A percentile compares a stretch with the other conserved stretches of the same genome.
Conservation (phyloP, 2,329 filamentous ascomycete species). For the Stachybotrys echinatus region DNA sequence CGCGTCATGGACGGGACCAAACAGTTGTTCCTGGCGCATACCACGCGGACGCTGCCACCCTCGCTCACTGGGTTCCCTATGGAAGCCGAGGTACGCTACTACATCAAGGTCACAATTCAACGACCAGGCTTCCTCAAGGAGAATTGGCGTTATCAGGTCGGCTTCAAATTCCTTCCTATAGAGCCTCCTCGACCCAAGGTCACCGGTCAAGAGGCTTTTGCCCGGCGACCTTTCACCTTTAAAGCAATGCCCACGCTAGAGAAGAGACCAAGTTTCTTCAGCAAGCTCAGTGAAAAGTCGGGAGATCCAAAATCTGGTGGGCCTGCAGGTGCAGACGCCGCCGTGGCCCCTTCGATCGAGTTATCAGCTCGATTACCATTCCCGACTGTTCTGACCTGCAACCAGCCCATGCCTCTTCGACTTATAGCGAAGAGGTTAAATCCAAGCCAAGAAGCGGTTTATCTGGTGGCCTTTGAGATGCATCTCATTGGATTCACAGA, state of each 20-base stretch:
- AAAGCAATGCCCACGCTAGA: slow-evolving; percentile 29
- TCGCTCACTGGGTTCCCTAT: slow-evolving; percentile 82
- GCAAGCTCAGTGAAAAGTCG: slow-evolving; percentile 25
- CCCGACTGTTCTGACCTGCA: slow-evolving; percentile 84
- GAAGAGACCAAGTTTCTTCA: slow-evolving; percentile 58
- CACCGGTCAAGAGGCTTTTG: slow-evolving; percentile 75
- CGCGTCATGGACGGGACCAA: slow-evolving; percentile 59
- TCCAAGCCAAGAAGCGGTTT: slow-evolving; percentile 63
- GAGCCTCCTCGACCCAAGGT: slow-evolving; percentile 72
- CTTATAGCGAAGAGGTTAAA: slow-evolving; percentile 74
- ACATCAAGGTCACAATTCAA: slow-evolving; percentile 90
- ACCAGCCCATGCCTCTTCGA: slow-evolving; percentile 75
- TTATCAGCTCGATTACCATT: slow-evolving; percentile 74
- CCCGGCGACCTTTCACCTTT: slow-evolving; percentile 63
- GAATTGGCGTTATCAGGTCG: slow-evolving; percentile 66
- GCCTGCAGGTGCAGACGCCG: slow-evolving; percentile 20
- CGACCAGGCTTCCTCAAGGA: slow-evolving; percentile 86
- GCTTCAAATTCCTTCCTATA: slow-evolving; percentile 86
- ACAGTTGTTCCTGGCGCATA: slow-evolving; percentile 62
- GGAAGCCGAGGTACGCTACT: slow-evolving; percentile 88
- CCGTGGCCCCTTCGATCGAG: slow-evolving; percentile 63
- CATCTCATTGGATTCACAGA: slow-evolving; percentile 75
- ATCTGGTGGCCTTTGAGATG: slow-evolving; percentile 74
- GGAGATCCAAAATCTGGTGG: slow-evolving; percentile 13
- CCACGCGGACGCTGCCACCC: slow-evolving; percentile 82